phyloP scores from a whole-genome alignment of 2,329 filamentous ascomycete species.

The Endoconidiophora laricicola region DNA sequence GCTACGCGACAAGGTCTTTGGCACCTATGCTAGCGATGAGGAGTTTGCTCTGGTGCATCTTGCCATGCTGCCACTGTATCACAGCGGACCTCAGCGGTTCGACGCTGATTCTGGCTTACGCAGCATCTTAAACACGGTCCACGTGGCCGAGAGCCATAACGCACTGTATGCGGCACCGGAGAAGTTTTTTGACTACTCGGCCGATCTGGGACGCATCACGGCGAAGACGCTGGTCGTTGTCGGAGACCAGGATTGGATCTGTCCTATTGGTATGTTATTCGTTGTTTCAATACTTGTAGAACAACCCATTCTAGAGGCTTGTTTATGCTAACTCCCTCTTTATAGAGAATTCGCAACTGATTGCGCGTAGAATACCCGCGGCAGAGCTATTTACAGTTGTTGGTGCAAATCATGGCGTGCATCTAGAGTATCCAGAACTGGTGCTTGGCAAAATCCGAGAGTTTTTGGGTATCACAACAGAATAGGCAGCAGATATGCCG shows the following conservation, averaged over 20 bases:
- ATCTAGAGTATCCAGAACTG: conserved; percentile 20
- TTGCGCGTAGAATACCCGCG: conserved; percentile 15
- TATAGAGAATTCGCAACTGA: neutral
- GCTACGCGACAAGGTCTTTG: conserved; percentile 24
- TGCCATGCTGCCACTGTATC: conserved; percentile 23
- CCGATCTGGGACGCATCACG: conserved; percentile 17
- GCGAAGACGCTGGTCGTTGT: conserved; percentile 23
- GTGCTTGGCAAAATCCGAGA: conserved; percentile 17
- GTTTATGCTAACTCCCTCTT: neutral
- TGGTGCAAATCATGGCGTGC: conserved; percentile 22
- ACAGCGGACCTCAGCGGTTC: conserved; percentile 17
- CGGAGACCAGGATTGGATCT: conserved; percentile 25
- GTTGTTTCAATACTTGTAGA: conserved; percentile 16
- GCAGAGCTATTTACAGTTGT: conserved; percentile 19
- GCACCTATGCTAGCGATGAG: conserved; percentile 21
- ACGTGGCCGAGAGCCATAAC: conserved; percentile 23
- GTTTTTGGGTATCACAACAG: conserved; percentile 4
- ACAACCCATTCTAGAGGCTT: neutral
- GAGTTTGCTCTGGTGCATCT: conserved; percentile 24
- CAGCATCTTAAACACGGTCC: conserved; percentile 19
- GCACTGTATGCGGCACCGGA: conserved; percentile 21
- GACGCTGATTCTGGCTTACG: conserved; percentile 20
- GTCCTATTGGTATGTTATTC: conserved; percentile 19
- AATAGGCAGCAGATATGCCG: neutral
- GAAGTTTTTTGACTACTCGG: conserved; percentile 24